Percentiles rank a stretch among this genome's conserved stretches.
phyloP scores from a whole-genome alignment of 192 early-diverging fungal genomes.

The Coemansia sp. region DNA sequence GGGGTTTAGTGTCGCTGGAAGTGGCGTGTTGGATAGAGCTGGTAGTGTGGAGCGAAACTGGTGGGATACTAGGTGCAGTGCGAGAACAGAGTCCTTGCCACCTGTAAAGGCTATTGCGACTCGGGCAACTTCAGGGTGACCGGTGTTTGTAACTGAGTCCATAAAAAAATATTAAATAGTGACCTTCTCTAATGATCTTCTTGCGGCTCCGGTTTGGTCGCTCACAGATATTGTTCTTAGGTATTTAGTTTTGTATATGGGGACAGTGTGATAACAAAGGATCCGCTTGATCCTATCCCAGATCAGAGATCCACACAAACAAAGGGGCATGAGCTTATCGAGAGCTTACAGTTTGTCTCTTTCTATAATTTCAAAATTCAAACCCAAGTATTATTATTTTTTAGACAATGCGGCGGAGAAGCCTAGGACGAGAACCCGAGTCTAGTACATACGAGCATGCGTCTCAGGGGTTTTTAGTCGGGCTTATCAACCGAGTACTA shows the following conservation, averaged over 20 bases:
- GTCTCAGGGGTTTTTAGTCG: slow-evolving; percentile 29
- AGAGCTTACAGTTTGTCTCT: too few relatives aligned
- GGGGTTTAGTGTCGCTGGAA: slow-evolving; percentile 11
- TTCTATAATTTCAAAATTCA: neutral
- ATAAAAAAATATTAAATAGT: neutral
- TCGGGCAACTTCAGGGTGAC: neutral
- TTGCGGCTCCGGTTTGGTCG: neutral
- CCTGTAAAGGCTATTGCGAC: slow-evolving; percentile 62
- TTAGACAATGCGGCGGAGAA: slow-evolving; percentile 8
- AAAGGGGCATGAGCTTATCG: too few relatives aligned
- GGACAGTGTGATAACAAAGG: too few relatives aligned
- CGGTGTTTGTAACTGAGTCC: neutral
- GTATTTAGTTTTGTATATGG: neutral
- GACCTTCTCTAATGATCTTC: neutral
- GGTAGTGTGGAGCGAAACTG: slow-evolving; percentile 11
- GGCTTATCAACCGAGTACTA: slow-evolving; percentile 34
- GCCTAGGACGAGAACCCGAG: neutral
- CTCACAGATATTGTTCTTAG: neutral
- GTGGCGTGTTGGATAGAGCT: neutral
- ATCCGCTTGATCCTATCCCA: neutral
- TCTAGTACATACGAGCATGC: slow-evolving; percentile 9
- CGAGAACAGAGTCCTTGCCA: slow-evolving; percentile 62
- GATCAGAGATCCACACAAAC: too few relatives aligned
- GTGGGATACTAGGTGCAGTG: slow-evolving; percentile 44
- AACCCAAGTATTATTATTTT: neutral